Base-by-base conservation (phyloP, 2,329 filamentous ascomycete genomes). In the Beauveria sp. region DNA sequence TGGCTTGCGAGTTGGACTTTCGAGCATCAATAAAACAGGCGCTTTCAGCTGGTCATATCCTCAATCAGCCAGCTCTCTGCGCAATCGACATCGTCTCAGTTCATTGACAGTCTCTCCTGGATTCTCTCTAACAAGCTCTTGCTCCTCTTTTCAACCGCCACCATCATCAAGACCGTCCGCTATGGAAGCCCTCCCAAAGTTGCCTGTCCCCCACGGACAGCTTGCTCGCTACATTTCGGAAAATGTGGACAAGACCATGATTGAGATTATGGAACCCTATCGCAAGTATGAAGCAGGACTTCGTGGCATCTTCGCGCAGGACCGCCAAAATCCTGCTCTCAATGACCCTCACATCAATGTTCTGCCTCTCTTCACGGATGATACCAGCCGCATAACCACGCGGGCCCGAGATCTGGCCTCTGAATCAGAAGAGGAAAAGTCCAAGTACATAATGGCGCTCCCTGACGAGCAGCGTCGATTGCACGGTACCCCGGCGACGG, bases 401-500 rank as follows among this genome's bases (percentile, higher is more conserved):
- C 82, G 85, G 51, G 86, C 87, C 58, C 83, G 88, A 61, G 72
- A 87, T 64, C 73, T 87, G 1, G 77, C 76, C 1, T 63, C 71
- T 2, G 88, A 91, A 72, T 78, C 82, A 1, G 75, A 81, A 18
- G 78, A 83, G 49, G 83, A 89, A 67, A 84, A 81, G 67, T 80
- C 84, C 16, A 82, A 74, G 68, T 91, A 90, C 69, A 83, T 92
- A 70, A 90, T 92, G 88, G 71, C 83, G 6, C 79, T 92, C 31
- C 79, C 82, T 0, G 74, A 82, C 0, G 77, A 84, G 3, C 80
- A 87, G 56, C 86, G 91, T 42, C 86, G 85, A 54, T 68, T 77
- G 0, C 75, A 84, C 69, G 87, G 84, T 5, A 82, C 86, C 1
- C 84, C 84, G 3, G 90, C 91, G 3, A 82, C 89, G 4, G 90